phyloP scores from a whole-genome alignment of 305 asterid species.

The Fraxinus floribunda region DNA sequence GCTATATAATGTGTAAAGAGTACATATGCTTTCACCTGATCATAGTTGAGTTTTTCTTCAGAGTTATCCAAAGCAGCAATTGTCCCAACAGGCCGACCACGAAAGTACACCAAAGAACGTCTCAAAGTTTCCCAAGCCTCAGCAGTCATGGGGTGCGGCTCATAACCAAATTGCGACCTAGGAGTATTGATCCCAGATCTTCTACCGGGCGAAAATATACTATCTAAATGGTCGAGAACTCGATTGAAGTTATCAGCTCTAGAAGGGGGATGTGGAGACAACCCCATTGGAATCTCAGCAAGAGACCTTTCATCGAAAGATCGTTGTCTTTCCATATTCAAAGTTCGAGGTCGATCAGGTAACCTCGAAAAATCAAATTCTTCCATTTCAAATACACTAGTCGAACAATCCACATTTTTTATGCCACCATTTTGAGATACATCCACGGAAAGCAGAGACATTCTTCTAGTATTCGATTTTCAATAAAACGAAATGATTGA shows the following conservation, averaged over 20 bases:
- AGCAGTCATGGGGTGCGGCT: slow-evolving; percentile 59
- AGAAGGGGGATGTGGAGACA: slow-evolving; percentile 60
- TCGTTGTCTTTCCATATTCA: slow-evolving; percentile 67
- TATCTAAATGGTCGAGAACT: slow-evolving; percentile 51
- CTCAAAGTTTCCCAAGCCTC: slow-evolving; percentile 85
- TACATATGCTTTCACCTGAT: slow-evolving; percentile 54
- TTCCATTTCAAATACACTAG: slow-evolving; percentile 34
- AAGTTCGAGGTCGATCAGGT: slow-evolving; percentile 41
- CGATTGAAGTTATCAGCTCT: slow-evolving; percentile 46
- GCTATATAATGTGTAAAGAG: neutral
- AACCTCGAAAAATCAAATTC: slow-evolving; percentile 55
- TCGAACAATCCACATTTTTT: slow-evolving; percentile 32
- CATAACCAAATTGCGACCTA: slow-evolving; percentile 40
- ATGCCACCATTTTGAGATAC: slow-evolving; percentile 24
- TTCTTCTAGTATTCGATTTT: slow-evolving; percentile 19
- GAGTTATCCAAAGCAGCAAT: slow-evolving; percentile 79
- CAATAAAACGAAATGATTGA: neutral
- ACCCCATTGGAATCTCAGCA: slow-evolving; percentile 41
- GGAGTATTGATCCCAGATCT: slow-evolving; percentile 65
- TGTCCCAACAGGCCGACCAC: slow-evolving; percentile 86
- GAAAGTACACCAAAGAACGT: slow-evolving; percentile 71
- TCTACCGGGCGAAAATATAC: slow-evolving; percentile 47
- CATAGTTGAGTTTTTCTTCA: slow-evolving; percentile 81
- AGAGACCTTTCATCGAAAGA: slow-evolving; percentile 74
- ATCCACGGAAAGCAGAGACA: slow-evolving; percentile 34